Conservation (phyloP, 2,329 filamentous ascomycete genomes). For the Sarocladiaceae sp. region DNA sequence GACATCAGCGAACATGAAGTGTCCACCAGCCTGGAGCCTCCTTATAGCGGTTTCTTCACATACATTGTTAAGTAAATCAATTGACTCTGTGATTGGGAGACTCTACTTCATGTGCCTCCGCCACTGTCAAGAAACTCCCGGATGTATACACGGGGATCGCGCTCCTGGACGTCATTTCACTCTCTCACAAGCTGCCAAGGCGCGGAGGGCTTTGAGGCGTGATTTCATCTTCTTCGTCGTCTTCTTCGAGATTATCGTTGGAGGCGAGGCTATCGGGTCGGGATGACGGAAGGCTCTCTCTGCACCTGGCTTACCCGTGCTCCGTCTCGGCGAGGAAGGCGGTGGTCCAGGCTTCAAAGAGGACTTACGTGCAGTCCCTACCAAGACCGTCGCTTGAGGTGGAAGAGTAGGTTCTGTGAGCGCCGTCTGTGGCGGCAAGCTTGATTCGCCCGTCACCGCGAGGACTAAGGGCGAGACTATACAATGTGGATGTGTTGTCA, state of each 20-base stretch:
- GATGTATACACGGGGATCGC: constrained; percentile 51
- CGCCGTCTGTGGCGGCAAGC: not conserved
- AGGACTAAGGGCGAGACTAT: constrained; percentile 55
- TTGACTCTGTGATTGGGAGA: constrained; percentile 40
- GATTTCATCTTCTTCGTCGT: constrained; percentile 15
- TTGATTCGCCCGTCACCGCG: constrained; percentile 33
- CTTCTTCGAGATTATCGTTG: constrained; percentile 1
- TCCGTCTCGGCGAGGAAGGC: constrained; percentile 27
- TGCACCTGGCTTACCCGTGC: not conserved
- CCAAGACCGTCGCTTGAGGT: constrained; percentile 30
- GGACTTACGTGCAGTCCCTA: constrained; percentile 52
- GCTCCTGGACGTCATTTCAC: constrained; percentile 47
- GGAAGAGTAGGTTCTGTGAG: not conserved
- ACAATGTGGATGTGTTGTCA: constrained; percentile 69
- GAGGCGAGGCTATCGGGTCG: not conserved
- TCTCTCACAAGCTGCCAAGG: constrained; percentile 41
- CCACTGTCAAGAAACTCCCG: constrained; percentile 54
- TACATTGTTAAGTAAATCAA: constrained; percentile 25
- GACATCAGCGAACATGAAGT: constrained; percentile 54
- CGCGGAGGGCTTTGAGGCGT: constrained; percentile 48
- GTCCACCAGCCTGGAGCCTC: constrained; percentile 62
- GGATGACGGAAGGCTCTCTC: not conserved
- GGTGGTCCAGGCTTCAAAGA: constrained; percentile 71
- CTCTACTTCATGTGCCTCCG: constrained; percentile 52
- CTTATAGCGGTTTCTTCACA: constrained; percentile 66